Evolutionary conservation across 139 green algal genomes (phyloP).

Genomic region (Trebouxia sp.): DNA sequence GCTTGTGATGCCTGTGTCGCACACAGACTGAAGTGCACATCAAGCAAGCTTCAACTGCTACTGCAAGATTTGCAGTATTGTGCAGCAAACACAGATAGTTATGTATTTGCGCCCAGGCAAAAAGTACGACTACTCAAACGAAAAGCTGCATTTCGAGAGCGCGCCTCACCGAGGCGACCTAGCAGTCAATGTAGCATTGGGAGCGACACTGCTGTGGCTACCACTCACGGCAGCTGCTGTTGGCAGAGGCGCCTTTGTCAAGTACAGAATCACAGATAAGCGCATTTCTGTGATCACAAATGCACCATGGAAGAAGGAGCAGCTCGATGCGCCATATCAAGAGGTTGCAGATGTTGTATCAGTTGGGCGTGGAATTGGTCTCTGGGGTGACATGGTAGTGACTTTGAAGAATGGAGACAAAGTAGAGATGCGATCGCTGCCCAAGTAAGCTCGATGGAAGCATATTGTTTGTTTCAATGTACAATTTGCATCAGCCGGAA

Average conservation of each 20-base stretch:
- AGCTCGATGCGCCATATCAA: conserved; percentile 58
- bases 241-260: conserved; percentile 78
- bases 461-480: not conserved
- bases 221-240: conserved; percentile 80
- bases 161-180: conserved; percentile 73
- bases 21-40: too few species aligned
- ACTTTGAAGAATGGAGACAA: conserved; percentile 76
- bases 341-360: conserved; percentile 80
- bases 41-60: too few species aligned
- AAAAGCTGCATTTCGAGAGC: conserved; percentile 69
- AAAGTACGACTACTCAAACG: conserved; percentile 66
- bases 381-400: conserved; percentile 92
- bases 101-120: too few species aligned
- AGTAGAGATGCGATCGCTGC: conserved; percentile 82
- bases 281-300: conserved; percentile 75
- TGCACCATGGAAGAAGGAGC: conserved; percentile 86
- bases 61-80: too few species aligned
- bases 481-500: not conserved
- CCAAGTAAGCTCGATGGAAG: conserved; percentile 51
- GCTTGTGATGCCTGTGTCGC: too few species aligned
- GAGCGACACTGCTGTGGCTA: conserved; percentile 80
- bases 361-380: conserved; percentile 76
- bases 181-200: conserved; percentile 80
- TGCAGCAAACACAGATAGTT: too few species aligned
- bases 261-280: conserved; percentile 88